phyloP scores from a whole-genome alignment of 1,284 basidiomycete genomes.

The Puccinia triticina region DNA sequence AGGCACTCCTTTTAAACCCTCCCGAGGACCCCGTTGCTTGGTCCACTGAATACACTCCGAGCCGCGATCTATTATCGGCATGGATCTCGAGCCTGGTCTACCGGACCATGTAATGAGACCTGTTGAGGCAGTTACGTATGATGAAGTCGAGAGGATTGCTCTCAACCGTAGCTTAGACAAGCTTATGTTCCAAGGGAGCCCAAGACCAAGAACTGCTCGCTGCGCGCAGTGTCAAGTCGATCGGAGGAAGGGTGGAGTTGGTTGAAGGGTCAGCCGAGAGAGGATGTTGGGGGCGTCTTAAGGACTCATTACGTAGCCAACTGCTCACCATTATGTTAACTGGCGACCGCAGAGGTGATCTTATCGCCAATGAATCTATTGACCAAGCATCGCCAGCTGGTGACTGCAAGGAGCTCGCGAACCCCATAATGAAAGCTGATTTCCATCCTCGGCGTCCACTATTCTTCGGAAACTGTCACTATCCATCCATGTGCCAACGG shows the following conservation, averaged over 20 bases:
- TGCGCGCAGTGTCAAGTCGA: conserved; percentile 1
- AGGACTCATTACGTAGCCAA: too few relatives aligned
- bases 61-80: background rate
- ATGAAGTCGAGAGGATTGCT: background rate
- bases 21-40: background rate
- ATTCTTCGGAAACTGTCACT: too few relatives aligned
- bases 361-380: too few relatives aligned
- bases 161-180: background rate
- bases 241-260: background rate
- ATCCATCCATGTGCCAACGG: too few relatives aligned
- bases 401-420: too few relatives aligned
- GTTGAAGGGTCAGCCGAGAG: background rate
- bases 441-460: too few relatives aligned
- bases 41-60: too few relatives aligned
- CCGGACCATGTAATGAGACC: background rate
- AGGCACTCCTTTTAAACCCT: background rate
- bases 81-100: background rate
- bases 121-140: background rate
- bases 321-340: too few relatives aligned
- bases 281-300: too few relatives aligned
- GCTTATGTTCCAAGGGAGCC: background rate
- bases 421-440: too few relatives aligned
- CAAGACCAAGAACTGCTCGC: background rate
- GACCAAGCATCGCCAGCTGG: too few relatives aligned
- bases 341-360: too few relatives aligned